Evolutionary conservation across 2,329 filamentous ascomycete genomes (phyloP), one percentile per base, ranked within the genome.

Genomic region (Lecanicillium sp.): DNA sequence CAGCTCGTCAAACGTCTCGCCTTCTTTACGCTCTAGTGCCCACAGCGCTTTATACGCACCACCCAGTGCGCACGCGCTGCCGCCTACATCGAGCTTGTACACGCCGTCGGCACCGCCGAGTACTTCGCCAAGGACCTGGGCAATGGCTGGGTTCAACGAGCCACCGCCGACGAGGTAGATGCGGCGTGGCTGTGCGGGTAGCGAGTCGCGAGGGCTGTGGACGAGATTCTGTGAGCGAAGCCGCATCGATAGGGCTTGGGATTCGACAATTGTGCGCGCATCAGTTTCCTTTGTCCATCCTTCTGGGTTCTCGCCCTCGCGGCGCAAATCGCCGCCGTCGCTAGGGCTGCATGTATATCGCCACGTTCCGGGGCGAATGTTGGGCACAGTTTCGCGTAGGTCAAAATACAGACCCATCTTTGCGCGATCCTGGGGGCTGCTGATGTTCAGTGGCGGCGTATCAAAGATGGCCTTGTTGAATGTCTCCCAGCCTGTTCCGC

Each of bases 21-120:
- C 71, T 2, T 64, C 58, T 17, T 61, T 59, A 34, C 85, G 68
- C 67, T 92, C 87, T 40, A 87, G 69, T 1, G 84, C 88, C 92
- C 92, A 98, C 0, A 94, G 80, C 12, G 92, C 90, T 65, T 96
- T 96, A 64, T 96, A 95, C 18, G 90, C 90, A 6, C 87, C 87
- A 12, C 92, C 92, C 12, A 96, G 65, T 9, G 90, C 92, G 63
- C 92, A 98, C 3, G 92, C 90, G 63, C 94, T 95, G 18, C 89
- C 88, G 18, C 92, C 90, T 5, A 96, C 87, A 55, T 96, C 89
- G 12, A 98, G 77, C 62, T 83, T 85, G 65, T 87, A 98, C 18
- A 96, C 85, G 17, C 92, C 92, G 46, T 96, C 92, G 3, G 73
- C 75, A 25, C 86, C 86, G 37, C 92, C 92, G 3, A 98, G 75